Evolutionary conservation across 2,329 filamentous ascomycete species (phyloP), one percentile per base, ranked within the genome.

Genomic region (Pseudopithomyces maydicus): DNA sequence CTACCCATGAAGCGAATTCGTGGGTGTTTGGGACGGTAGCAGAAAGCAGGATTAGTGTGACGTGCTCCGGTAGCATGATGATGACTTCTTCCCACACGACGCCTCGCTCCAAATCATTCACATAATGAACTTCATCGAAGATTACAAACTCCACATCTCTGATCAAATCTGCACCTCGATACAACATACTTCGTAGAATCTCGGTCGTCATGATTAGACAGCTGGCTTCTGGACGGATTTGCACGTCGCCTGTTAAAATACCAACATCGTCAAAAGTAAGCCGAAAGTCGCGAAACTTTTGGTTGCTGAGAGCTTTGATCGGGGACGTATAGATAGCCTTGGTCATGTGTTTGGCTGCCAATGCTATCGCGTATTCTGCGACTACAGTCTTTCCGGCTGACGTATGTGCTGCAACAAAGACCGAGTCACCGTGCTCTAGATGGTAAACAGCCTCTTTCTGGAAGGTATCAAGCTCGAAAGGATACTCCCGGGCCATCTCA

Each of bases 1-100:
- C 95, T 22, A 99, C 94, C 95, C 95, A 99, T 0, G 93, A 98
- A 1, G 95, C 95, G 69, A 99, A 99, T 73, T 99, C 95, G 61
- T 97, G 87, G 0, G 95, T 98, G 73, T 99, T 99, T 1, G 95
- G 95, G 0, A 99, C 95, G 0, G 95, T 99, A 0, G 95, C 95
- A 4, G 95, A 99, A 2, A 99, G 84, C 1, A 98, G 81, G 65
- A 99, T 99, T 20, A 99, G 84, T 1, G 95, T 96, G 38, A 99
- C 92, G 77, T 99, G 95, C 73, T 97, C 93, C 0, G 95, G 95
- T 54, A 99, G 83, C 95, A 99, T 98, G 70, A 99, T 99, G 71
- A 99, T 99, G 68, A 99, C 95, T 77, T 99, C 95, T 77, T 99
- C 95, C 95, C 95, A 99, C 0, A 99, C 95, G 6, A 99, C 95